A percentile compares a stretch with the other conserved stretches of the same genome.
phyloP scores from a whole-genome alignment of 495 filamentous ascomycete genomes.

The Talaromyces nanjingensis region DNA sequence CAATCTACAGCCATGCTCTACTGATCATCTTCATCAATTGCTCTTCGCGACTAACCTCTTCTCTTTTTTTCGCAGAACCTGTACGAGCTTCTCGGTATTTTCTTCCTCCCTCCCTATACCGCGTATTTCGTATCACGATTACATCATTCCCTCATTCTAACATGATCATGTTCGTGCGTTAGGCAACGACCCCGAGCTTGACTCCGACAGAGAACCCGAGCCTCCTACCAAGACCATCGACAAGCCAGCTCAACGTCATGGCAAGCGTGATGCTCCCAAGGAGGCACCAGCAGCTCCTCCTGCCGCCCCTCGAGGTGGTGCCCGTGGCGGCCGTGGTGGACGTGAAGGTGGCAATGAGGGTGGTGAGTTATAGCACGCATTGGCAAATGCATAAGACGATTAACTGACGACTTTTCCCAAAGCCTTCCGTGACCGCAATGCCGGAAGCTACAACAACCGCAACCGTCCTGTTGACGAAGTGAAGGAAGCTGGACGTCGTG shows the following conservation, averaged over 20 bases:
- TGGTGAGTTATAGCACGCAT: constrained; percentile 51
- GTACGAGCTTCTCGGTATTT: constrained; percentile 82
- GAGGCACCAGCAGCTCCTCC: constrained; percentile 45
- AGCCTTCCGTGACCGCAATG: constrained; percentile 91
- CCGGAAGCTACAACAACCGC: constrained; percentile 76
- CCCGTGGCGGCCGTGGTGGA: constrained; percentile 43
- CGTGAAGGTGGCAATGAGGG: constrained; percentile 71
- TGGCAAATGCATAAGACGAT: background rate
- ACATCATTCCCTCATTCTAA: constrained; percentile 18
- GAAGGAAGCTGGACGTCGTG: constrained; percentile 46
- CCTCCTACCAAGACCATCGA: constrained; percentile 82
- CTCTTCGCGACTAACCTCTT: background rate
- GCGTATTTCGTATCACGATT: constrained; percentile 14
- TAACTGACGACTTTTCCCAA: background rate
- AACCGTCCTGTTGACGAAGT: constrained; percentile 71
- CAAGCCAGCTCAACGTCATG: constrained; percentile 66
- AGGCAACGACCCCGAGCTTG: constrained; percentile 89
- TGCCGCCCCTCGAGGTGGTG: constrained; percentile 27
- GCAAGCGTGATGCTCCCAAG: constrained; percentile 84
- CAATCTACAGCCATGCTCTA: constrained; percentile 2
- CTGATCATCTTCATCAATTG: background rate
- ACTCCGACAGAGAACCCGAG: constrained; percentile 66
- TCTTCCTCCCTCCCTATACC: constrained; percentile 20
- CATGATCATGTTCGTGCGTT: constrained; percentile 18
- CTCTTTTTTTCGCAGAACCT: constrained; percentile 53